Conservation (phyloP, 139 green algal genomes). For the Chlamydomonas schloesseri region DNA sequence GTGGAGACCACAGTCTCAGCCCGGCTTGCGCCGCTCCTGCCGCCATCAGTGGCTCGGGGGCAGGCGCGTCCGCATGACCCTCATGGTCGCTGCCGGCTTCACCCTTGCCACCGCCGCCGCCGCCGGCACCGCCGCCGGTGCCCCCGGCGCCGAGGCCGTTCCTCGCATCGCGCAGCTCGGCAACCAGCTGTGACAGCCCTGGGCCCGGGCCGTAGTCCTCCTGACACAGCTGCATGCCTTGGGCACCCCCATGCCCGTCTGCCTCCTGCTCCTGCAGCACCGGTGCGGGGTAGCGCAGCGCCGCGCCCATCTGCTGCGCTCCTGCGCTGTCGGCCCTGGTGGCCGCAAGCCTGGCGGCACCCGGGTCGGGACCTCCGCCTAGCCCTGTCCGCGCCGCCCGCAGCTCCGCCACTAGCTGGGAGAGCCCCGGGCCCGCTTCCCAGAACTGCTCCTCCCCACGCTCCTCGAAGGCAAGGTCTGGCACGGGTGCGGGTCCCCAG, state of each 20-base stretch:
- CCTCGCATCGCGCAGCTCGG: not conserved
- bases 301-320: too few relatives aligned
- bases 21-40: not conserved
- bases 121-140: too few relatives aligned
- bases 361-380: not conserved
- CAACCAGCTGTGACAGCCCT: not conserved
- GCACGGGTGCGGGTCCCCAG: not conserved
- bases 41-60: too few relatives aligned
- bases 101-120: too few relatives aligned
- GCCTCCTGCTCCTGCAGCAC: not conserved
- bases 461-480: not conserved
- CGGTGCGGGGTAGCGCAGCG: not conserved
- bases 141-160: not conserved
- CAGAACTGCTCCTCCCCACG: too few relatives aligned
- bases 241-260: not conserved
- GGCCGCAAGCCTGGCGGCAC: too few relatives aligned
- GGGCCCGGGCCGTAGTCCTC: not conserved
- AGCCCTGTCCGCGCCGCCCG: not conserved
- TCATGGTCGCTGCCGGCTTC: too few relatives aligned
- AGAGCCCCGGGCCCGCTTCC: not conserved
- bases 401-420: conserved; percentile 1
- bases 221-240: not conserved
- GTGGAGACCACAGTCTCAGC: too few relatives aligned
- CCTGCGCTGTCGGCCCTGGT: too few relatives aligned
- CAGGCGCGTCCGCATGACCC: too few relatives aligned